Evolutionary conservation across 2,329 filamentous ascomycete genomes (phyloP).

Genomic region (Aspergillus fischeri): DNA sequence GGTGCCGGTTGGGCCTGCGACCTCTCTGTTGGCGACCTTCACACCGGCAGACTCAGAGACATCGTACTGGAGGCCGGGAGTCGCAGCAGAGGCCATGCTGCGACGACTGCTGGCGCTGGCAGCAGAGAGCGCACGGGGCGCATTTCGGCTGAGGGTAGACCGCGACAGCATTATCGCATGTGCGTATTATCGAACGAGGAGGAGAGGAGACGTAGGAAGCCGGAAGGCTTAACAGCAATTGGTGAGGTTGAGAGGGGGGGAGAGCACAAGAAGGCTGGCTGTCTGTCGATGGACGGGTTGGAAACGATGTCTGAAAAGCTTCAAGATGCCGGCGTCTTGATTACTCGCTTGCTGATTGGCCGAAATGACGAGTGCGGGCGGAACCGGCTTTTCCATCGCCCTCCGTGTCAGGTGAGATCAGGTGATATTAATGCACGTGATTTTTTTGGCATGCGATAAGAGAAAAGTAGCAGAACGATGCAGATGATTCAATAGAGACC

Average conservation of each 20-base stretch:
- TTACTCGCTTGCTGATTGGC: constrained; percentile 39
- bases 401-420: constrained; percentile 24
- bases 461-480: constrained; percentile 2
- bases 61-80: constrained; percentile 81
- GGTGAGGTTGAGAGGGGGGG: constrained; percentile 24
- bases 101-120: constrained; percentile 50
- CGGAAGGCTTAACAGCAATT: constrained; percentile 39
- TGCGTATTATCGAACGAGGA: constrained; percentile 49
- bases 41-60: constrained; percentile 79
- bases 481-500: background rate
- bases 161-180: constrained; percentile 64
- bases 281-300: constrained; percentile 25
- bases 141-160: constrained; percentile 60
- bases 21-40: constrained; percentile 89
- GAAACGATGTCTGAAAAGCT: constrained; percentile 39
- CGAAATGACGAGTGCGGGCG: constrained; percentile 35
- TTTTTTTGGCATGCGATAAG: constrained; percentile 7
- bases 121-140: constrained; percentile 60
- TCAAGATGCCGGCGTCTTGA: constrained; percentile 39
- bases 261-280: constrained; percentile 24
- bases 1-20: constrained; percentile 82
- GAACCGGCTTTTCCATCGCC: constrained; percentile 29
- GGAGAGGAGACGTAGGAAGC: constrained; percentile 25
- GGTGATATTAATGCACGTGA: constrained; percentile 20
- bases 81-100: constrained; percentile 61